Percentiles rank a stretch among this genome's conserved stretches.
These are phyloP conservation scores for Mycena metata DNA, from an alignment of 768 basidiomycete genomes.

Conservation along the genomic window DNA sequence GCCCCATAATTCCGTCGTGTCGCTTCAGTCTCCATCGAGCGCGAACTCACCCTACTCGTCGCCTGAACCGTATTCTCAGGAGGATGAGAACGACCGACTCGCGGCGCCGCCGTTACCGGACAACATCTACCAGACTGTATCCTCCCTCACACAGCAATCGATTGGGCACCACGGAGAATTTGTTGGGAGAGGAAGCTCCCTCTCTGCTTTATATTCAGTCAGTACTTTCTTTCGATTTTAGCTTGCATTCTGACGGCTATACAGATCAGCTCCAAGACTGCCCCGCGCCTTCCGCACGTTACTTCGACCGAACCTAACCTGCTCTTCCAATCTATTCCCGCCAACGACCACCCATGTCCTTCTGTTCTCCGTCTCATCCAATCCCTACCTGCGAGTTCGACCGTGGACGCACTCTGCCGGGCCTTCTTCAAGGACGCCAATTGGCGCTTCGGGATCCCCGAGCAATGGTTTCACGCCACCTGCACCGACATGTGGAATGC, in stretches of 20 bases:
- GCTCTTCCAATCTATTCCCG: conserved; percentile 24
- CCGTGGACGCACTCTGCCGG: conserved; percentile 52
- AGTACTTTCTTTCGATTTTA: conserved; percentile 23
- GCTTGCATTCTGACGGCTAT: conserved; percentile 19
- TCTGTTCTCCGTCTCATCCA: conserved; percentile 51
- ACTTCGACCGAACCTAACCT: conserved; percentile 54
- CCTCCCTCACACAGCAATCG: conserved; percentile 58
- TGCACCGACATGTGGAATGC: conserved; percentile 62
- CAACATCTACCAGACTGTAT: conserved; percentile 56
- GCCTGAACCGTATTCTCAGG: conserved; percentile 38
- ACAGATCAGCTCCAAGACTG: conserved; percentile 53
- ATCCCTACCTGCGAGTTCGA: conserved; percentile 48
- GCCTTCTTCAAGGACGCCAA: conserved; percentile 62
- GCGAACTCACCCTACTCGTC: conserved; percentile 38
- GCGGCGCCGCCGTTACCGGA: conserved; percentile 45
- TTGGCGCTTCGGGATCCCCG: conserved; percentile 66
- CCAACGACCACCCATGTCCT: conserved; percentile 24
- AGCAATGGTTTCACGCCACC: conserved; percentile 60
- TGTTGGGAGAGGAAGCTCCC: conserved; percentile 61
- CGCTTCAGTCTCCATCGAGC: conserved; percentile 38
- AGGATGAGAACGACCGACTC: conserved; percentile 35
- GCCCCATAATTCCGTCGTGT: conserved; percentile 34
- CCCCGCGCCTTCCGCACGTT: conserved; percentile 55
- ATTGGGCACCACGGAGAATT: conserved; percentile 64
- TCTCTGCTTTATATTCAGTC: conserved; percentile 63